A percentile compares a stretch with the other conserved stretches of the same genome.
Conservation (phyloP, 305 asterid species). For the Rubia tinctorum region DNA sequence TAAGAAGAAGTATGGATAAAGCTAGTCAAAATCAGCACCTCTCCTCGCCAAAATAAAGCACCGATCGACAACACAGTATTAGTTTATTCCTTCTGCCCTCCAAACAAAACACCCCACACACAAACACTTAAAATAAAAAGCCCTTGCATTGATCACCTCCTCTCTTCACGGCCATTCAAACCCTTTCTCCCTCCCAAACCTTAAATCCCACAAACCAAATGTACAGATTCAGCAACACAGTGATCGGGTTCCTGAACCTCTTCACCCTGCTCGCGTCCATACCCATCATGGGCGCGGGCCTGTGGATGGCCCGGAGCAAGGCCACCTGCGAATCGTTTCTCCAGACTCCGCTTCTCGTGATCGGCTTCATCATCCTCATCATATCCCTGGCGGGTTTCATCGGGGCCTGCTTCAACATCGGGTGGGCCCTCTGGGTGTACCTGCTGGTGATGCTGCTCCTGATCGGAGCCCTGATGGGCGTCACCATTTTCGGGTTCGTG, state of each 20-base stretch:
- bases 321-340: conserved; percentile 84
- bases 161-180: background rate
- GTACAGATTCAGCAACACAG: conserved; percentile 85
- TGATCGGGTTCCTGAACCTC: conserved; percentile 87
- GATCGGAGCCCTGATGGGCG: conserved; percentile 62
- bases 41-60: conserved; percentile 24
- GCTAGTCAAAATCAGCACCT: conserved; percentile 27
- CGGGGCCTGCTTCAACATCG: conserved; percentile 87
- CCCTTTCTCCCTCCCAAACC: conserved; percentile 8
- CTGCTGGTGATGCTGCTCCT: conserved; percentile 66
- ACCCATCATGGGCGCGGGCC: conserved; percentile 91
- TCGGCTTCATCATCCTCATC: conserved; percentile 71
- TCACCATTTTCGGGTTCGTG: conserved; percentile 80
- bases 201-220: conserved; percentile 28
- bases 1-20: conserved; percentile 29
- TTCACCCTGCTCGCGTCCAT: conserved; percentile 89
- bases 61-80: background rate
- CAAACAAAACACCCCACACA: conserved; percentile 17
- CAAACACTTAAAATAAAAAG: conserved; percentile 22
- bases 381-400: conserved; percentile 84
- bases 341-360: conserved; percentile 71
- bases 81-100: conserved; percentile 25
- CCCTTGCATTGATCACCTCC: background rate
- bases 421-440: conserved; percentile 91
- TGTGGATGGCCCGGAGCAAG: conserved; percentile 89